Conservation (phyloP, 805 yeast genomes). For the Priceomyces haplophilus region DNA sequence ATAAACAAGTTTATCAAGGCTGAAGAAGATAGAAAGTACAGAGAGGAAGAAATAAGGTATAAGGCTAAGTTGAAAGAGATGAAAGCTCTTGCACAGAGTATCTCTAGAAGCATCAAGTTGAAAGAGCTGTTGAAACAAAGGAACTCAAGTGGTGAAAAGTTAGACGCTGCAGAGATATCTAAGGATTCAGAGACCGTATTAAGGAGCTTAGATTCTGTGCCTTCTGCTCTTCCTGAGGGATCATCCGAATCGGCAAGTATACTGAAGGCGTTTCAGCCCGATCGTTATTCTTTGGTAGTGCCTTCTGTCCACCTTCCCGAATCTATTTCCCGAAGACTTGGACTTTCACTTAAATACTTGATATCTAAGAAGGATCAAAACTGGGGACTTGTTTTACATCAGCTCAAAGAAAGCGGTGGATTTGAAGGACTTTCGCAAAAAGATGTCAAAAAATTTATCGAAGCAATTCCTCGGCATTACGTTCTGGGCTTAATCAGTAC, state of each 20-base stretch:
- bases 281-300: constrained; percentile 12
- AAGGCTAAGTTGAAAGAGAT: constrained; percentile 25
- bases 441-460: constrained; percentile 37
- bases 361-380: constrained; percentile 38
- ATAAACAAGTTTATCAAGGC: constrained; percentile 17
- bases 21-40: constrained; percentile 19
- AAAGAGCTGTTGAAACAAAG: constrained; percentile 15
- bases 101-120: constrained; percentile 19
- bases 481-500: constrained; percentile 30
- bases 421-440: constrained; percentile 25
- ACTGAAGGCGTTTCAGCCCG: background rate
- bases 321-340: constrained; percentile 33
- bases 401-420: constrained; percentile 34
- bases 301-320: constrained; percentile 34
- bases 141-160: constrained; percentile 8
- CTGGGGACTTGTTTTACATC: constrained; percentile 47
- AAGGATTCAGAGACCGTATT: constrained; percentile 13
- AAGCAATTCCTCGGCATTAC: constrained; percentile 39
- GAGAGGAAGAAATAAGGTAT: constrained; percentile 21
- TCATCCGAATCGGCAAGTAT: constrained; percentile 3
- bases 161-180: constrained; percentile 10
- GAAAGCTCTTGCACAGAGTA: constrained; percentile 28
- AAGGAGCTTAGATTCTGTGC: background rate
- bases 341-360: constrained; percentile 38
- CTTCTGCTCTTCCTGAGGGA: background rate